Percentiles rank a stretch among this genome's conserved stretches.
Evolutionary conservation across 306 rosid species (phyloP).

Genomic region (Senna tora): DNA sequence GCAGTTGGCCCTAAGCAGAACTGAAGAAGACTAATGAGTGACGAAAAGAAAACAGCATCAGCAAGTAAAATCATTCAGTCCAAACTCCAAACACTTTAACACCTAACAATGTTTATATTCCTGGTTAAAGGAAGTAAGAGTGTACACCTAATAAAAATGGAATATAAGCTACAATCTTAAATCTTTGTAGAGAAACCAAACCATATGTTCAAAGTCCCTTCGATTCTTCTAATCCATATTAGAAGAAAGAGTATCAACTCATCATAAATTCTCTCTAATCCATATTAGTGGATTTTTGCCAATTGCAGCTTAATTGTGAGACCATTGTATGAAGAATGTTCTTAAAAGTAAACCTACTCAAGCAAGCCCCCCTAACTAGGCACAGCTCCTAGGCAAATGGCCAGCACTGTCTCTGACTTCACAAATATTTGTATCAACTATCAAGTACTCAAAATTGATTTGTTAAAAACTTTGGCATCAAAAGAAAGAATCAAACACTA

Average conservation of each 20-base stretch:
- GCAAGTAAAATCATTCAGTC: neutral
- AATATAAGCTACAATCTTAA: neutral
- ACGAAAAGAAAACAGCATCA: neutral
- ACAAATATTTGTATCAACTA: neutral
- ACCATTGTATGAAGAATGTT: neutral
- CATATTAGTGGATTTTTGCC: neutral
- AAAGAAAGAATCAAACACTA: neutral
- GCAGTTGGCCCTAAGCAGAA: neutral
- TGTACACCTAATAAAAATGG: neutral
- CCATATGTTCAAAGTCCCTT: neutral
- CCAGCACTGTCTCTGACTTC: neutral
- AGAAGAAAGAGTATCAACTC: neutral
- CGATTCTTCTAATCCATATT: neutral
- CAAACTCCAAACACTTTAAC: no score
- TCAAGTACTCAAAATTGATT: neutral
- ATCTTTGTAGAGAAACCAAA: neutral
- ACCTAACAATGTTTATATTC: neutral
- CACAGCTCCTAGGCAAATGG: neutral
- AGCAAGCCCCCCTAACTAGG: neutral
- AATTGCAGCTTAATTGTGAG: neutral
- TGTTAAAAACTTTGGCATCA: neutral
- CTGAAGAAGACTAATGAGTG: neutral
- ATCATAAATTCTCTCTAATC: neutral
- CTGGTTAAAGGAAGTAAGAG: neutral
- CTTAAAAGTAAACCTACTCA: neutral